phyloP scores from a whole-genome alignment of 352 stramenopile genomes.

The Halophytophthora polymorphica region DNA sequence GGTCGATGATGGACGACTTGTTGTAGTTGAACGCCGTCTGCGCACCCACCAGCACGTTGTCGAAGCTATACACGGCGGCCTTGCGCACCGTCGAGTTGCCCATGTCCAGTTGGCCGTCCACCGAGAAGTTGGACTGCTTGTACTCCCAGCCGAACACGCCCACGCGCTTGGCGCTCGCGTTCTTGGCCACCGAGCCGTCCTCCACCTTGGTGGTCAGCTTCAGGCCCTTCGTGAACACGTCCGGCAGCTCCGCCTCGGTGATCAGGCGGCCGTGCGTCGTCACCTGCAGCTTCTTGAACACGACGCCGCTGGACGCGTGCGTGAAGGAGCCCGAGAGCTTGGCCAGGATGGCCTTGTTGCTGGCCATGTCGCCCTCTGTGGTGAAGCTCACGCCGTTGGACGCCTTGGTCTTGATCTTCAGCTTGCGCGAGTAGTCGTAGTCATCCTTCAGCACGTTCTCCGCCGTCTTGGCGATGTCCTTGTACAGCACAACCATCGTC shows the following conservation, averaged over 20 bases:
- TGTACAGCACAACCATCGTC: constrained; percentile 78
- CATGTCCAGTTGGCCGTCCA: constrained; percentile 60
- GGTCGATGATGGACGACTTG: constrained; percentile 81
- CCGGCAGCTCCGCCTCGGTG: constrained; percentile 75
- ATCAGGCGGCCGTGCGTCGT: constrained; percentile 77
- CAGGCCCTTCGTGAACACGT: constrained; percentile 73
- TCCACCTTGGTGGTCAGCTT: constrained; percentile 86
- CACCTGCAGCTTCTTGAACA: constrained; percentile 88
- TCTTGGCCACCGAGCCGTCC: constrained; percentile 78
- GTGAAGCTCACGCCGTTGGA: constrained; percentile 85
- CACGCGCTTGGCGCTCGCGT: constrained; percentile 68
- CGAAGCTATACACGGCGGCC: constrained; percentile 70
- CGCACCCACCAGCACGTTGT: constrained; percentile 74
- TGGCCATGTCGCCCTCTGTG: constrained; percentile 80
- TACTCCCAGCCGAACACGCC: constrained; percentile 79
- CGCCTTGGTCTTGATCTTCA: constrained; percentile 90
- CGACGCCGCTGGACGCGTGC: constrained; percentile 50
- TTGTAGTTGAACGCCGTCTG: constrained; percentile 75
- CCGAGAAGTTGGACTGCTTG: constrained; percentile 54
- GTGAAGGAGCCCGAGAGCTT: constrained; percentile 80
- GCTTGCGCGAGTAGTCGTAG: constrained; percentile 90
- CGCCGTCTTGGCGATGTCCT: constrained; percentile 84
- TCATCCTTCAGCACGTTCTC: constrained; percentile 85
- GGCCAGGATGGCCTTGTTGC: constrained; percentile 85
- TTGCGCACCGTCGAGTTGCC: constrained; percentile 54